These are phyloP conservation scores for Penstemon davidsonii DNA, from an alignment of 257 asterid species.

Conservation along the genomic window DNA sequence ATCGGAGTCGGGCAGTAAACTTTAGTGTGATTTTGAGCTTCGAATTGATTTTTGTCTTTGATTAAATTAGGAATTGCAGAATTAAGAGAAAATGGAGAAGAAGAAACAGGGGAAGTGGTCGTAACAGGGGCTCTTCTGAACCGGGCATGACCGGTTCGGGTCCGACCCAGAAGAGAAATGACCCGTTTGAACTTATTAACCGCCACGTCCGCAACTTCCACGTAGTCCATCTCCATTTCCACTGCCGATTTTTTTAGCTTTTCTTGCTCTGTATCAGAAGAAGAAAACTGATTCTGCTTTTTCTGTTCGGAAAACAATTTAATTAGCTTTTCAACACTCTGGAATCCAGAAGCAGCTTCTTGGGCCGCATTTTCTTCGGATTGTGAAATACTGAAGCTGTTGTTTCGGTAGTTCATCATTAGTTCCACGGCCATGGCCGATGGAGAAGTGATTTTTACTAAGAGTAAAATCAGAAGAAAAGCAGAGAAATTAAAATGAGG, in stretches of 20 bases:
- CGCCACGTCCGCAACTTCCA: constrained; percentile 63
- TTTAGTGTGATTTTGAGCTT: constrained; percentile 21
- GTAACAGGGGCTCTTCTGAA: constrained; percentile 67
- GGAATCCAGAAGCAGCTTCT: constrained; percentile 72
- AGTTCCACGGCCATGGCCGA: constrained; percentile 83
- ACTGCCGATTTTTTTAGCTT: not conserved
- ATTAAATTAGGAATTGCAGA: constrained; percentile 20
- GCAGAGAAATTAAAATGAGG: not conserved
- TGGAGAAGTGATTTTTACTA: not conserved
- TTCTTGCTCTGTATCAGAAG: constrained; percentile 20
- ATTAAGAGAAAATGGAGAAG: constrained; percentile 29
- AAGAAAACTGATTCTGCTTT: constrained; percentile 17
- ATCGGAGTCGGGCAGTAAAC: constrained; percentile 88
- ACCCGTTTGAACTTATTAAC: constrained; percentile 59
- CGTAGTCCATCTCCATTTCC: constrained; percentile 43
- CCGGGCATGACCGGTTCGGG: constrained; percentile 90
- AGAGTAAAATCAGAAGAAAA: constrained; percentile 5
- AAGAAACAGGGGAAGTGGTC: constrained; percentile 22
- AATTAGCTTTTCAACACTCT: constrained; percentile 69
- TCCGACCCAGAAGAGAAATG: constrained; percentile 61
- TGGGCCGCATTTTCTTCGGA: constrained; percentile 49
- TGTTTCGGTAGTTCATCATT: constrained; percentile 55
- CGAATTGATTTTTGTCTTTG: constrained; percentile 24
- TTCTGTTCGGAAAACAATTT: constrained; percentile 38
- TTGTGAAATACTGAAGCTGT: constrained; percentile 28